Base-by-base conservation (phyloP, 1,284 basidiomycete species). In the Jaminaea rosea region DNA sequence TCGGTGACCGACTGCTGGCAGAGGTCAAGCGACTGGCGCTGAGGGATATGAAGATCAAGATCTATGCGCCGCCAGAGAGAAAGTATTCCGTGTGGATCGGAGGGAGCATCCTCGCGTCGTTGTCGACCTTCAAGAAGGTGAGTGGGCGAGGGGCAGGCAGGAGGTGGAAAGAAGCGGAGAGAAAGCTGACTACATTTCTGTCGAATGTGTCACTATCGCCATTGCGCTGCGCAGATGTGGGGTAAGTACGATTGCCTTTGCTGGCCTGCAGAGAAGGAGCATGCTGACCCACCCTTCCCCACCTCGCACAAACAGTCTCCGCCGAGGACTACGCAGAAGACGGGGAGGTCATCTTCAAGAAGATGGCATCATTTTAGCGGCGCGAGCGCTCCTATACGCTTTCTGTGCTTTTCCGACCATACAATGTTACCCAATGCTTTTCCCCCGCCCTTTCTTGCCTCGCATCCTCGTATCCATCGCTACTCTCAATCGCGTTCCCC, bases 41-140 rank as follows among this genome's bases (percentile, higher is more conserved):
- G 62, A 91, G 94, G 70, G 94, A 98, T 65, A 84, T 93, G 72
- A 97, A 97, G 80, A 91, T 99, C 77, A 96, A 96, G 79, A 98
- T 99, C 69, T 96, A 90, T 66, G 94, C 94, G 11, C 94, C 94
- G 26, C 94, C 94, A n/a, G 94, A 99, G 76, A 84, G 94, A 59
- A 99, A 98, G 78, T 99, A 98, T 76, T 92, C 91, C 17, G 98
- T 93, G 23, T 99, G 94, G 94, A 98, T 99, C 66, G 94, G 94
- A 48, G 93, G 93, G 4, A 66, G 62, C 45, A 75, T 75, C 47
- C 77, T 97, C 50, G 93, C 93, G 42, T 92, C 93, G 34, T 77
- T 98, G 55, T 92, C 84, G 64, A 96, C 94, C 19, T 98, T 98
- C 79, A 97, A 92, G 78, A 94, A 94, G 85, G 92, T 88, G 31